phyloP scores from a whole-genome alignment of 2,329 filamentous ascomycete species.

The Ophiostoma sp. region DNA sequence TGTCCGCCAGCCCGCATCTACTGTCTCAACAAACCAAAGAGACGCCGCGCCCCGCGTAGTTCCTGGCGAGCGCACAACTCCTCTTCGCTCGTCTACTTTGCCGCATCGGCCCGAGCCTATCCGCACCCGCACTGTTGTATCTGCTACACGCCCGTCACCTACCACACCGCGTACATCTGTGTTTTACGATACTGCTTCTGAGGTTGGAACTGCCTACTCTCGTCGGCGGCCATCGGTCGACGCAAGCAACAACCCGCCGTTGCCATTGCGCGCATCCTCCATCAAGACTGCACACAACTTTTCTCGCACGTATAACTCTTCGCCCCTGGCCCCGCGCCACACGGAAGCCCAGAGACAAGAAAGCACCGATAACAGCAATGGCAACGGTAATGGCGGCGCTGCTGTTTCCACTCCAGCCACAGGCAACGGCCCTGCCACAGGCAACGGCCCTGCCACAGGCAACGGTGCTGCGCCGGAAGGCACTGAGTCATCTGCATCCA shows the following conservation, averaged over 20 bases:
- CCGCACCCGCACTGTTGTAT: conserved; percentile 21
- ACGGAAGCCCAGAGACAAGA: conserved; percentile 36
- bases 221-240: conserved; percentile 45
- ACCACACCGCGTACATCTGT: conserved; percentile 46
- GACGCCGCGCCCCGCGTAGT: conserved; percentile 41
- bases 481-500: conserved; percentile 82
- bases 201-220: conserved; percentile 30
- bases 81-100: conserved; percentile 27
- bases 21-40: neutral
- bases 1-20: conserved; percentile 28
- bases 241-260: conserved; percentile 33
- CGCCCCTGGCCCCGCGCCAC: conserved; percentile 50
- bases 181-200: conserved; percentile 41
- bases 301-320: conserved; percentile 51
- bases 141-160: conserved; percentile 36
- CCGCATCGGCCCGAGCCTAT: conserved; percentile 17
- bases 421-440: neutral
- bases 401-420: conserved; percentile 25
- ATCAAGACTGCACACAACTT: conserved; percentile 42
- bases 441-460: neutral
- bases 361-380: conserved; percentile 26
- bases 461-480: conserved; percentile 45
- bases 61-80: conserved; percentile 40
- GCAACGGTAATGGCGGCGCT: conserved; percentile 1
- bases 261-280: conserved; percentile 40